phyloP scores from a whole-genome alignment of 2,329 filamentous ascomycete genomes.

The Macrophomina tecta region DNA sequence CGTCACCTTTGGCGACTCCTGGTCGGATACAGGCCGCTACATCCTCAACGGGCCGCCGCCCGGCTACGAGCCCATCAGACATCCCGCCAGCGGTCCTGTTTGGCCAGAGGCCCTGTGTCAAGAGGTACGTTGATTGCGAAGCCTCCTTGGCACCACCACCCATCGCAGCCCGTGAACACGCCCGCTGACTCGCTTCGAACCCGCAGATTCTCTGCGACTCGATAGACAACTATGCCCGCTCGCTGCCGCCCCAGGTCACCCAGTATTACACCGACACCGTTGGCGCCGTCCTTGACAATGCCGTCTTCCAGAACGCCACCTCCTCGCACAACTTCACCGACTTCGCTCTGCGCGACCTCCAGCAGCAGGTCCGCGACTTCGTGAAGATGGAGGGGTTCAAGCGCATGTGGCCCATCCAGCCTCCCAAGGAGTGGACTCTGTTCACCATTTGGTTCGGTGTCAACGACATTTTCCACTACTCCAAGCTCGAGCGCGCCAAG shows the following conservation, averaged over 20 bases:
- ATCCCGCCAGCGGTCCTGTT: slow-evolving; percentile 40
- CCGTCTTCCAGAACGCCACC: slow-evolving; percentile 28
- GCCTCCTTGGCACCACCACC: not conserved
- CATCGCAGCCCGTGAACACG: not conserved
- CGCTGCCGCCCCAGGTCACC: slow-evolving; percentile 27
- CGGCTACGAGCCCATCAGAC: slow-evolving; percentile 35
- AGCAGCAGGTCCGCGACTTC: slow-evolving; percentile 29
- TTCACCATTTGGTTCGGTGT: slow-evolving; percentile 47
- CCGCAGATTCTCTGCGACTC: slow-evolving; percentile 29
- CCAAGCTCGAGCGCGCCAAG: slow-evolving; percentile 37
- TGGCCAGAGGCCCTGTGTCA: slow-evolving; percentile 47
- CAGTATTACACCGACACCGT: slow-evolving; percentile 28
- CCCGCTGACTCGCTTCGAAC: slow-evolving; percentile 33
- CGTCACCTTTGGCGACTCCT: slow-evolving; percentile 48
- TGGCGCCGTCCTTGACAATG: slow-evolving; percentile 27
- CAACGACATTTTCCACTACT: slow-evolving; percentile 45
- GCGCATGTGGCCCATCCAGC: slow-evolving; percentile 29
- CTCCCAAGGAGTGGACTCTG: slow-evolving; percentile 38
- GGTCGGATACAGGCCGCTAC: slow-evolving; percentile 47
- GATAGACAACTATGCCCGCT: slow-evolving; percentile 29
- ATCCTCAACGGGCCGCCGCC: slow-evolving; percentile 40
- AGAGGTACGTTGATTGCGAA: slow-evolving; percentile 36
- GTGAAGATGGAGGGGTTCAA: slow-evolving; percentile 29
- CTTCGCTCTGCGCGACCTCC: slow-evolving; percentile 29
- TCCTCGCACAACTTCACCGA: slow-evolving; percentile 30